Evolutionary conservation across 306 rosid species (phyloP).

Genomic region (Parietaria judaica): DNA sequence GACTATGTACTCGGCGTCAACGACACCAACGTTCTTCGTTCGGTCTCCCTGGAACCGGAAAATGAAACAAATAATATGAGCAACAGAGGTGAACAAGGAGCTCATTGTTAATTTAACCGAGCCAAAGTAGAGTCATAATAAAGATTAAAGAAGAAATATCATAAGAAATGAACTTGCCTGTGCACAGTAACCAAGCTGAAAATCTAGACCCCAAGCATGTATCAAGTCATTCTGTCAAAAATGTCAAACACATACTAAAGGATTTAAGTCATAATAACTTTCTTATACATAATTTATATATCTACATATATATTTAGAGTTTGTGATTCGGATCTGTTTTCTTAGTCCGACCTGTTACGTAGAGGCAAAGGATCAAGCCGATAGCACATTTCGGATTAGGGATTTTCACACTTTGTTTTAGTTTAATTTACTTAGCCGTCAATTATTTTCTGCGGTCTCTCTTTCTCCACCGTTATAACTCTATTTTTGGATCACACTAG

Average conservation of each 20-base stretch:
- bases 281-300: no score
- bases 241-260: not conserved
- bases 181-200: slow-evolving; percentile 88
- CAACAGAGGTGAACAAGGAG: not conserved
- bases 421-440: no score
- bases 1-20: slow-evolving; percentile 78
- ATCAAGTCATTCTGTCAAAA: slow-evolving; percentile 75
- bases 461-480: no score
- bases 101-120: not conserved
- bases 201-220: slow-evolving; percentile 96
- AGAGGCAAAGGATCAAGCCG: no score
- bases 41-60: slow-evolving; percentile 57
- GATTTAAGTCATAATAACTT: not conserved
- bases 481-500: no score
- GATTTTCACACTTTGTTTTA: no score
- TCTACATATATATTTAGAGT: no score
- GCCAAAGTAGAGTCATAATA: not conserved
- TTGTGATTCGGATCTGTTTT: no score
- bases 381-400: no score
- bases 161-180: slow-evolving; percentile 49
- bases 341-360: no score
- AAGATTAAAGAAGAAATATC: not conserved
- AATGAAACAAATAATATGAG: not conserved
- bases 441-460: no score
- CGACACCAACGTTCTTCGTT: slow-evolving; percentile 73